Evolutionary conservation across 2,329 filamentous ascomycete genomes (phyloP).

Genomic region (Exophiala aquamarina): DNA sequence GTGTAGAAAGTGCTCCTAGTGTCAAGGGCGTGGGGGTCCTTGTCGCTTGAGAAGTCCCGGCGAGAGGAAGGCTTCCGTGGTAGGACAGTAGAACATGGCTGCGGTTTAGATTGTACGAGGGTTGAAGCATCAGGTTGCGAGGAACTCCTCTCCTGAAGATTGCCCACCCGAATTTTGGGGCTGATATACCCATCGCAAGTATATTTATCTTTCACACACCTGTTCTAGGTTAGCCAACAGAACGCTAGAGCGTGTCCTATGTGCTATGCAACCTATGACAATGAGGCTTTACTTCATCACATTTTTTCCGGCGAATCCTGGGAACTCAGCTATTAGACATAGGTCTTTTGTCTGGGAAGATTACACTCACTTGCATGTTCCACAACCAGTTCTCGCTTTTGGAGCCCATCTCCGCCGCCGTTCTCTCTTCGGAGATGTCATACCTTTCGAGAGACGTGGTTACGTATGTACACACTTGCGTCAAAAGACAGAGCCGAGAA

Average conservation of each 20-base stretch:
- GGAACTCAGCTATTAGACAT: neutral
- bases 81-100: neutral
- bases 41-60: neutral
- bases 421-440: neutral
- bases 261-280: constrained; percentile 6
- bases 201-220: constrained; percentile 9
- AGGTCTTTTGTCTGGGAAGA: neutral
- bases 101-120: too few species aligned
- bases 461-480: too few species aligned
- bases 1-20: neutral
- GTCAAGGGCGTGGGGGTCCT: neutral
- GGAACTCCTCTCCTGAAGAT: too few species aligned
- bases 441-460: too few species aligned
- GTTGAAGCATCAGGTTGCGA: too few species aligned
- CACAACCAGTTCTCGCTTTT: constrained; percentile 11
- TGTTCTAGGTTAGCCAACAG: too few species aligned
- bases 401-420: constrained; percentile 12
- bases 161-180: too few species aligned
- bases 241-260: too few species aligned
- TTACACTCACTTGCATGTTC: constrained; percentile 12
- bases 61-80: neutral
- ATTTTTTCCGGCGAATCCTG: constrained; percentile 15
- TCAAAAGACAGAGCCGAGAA: too few species aligned
- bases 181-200: constrained; percentile 6
- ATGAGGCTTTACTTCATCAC: constrained; percentile 13